Evolutionary conservation across 2,329 filamentous ascomycete genomes (phyloP), one percentile per base, ranked within the genome.

Genomic region (Verticillium zaregamsianum): DNA sequence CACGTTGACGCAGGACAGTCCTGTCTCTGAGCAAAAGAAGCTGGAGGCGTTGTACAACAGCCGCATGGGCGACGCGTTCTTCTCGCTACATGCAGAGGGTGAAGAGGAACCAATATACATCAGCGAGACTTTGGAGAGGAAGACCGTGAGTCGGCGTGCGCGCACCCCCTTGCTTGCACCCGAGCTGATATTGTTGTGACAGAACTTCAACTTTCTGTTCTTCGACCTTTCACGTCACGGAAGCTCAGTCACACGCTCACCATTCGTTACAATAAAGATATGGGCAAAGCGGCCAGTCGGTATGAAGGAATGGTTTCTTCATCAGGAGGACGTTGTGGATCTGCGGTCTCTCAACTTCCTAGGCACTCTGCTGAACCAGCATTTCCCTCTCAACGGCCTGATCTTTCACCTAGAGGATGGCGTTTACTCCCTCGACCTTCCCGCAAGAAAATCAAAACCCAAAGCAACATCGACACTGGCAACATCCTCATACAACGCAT

Each of bases 381-480:
- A 88, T 3, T 87, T 96, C 56, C 92, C 93, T 0, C 82, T 86
- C 7, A 97, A 97, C 69, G 92, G 90, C 63, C 81, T 97, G 28
- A 77, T 97, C 0, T 92, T 97, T 68, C 91, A 96, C 72, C 88
- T 97, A 63, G 80, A 86, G 7, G 93, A 97, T 72, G 93, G 93
- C 32, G 83, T 96, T 57, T 97, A 97, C 77, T 91, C 90, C 15
- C 86, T 90, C 71, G 90, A 93, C 67, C 80, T 93, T 23, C 84
- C 87, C 0, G 76, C 72, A 56, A 77, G 75, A 61, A 72, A 76
- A 17, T 72, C 78, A n/a, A 77, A 81, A 3, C 83, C 85, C 0
- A 86, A 84, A 65, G 77, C 84, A 28, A 80, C 82, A 6, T 74
- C 81, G 1, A 67, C 79, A 2, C 72, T 84, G 0, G 78, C 84